Percentiles rank a stretch among this genome's conserved stretches.
These are phyloP conservation scores for Amphicarpaea edgeworthii DNA, from an alignment of 306 rosid genomes.

Conservation along the genomic window DNA sequence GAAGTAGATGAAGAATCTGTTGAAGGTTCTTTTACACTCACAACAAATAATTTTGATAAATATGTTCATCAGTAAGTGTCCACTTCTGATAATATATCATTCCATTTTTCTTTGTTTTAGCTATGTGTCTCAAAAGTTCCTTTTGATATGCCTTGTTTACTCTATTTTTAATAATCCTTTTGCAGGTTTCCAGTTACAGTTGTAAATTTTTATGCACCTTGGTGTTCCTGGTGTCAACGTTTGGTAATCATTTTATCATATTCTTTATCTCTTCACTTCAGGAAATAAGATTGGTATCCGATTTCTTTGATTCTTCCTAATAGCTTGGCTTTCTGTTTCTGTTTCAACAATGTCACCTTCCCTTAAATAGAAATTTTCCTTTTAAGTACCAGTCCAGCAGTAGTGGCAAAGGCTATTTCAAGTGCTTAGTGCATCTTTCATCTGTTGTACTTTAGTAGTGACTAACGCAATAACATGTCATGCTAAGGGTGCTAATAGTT, in stretches of 20 bases:
- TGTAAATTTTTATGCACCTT: constrained; percentile 93
- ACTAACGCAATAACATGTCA: constrained; percentile 26
- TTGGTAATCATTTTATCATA: constrained; percentile 66
- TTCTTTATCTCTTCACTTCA: constrained; percentile 24
- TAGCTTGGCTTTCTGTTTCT: constrained; percentile 19
- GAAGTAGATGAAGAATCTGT: constrained; percentile 71
- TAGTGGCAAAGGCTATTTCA: constrained; percentile 39
- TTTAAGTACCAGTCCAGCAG: constrained; percentile 3
- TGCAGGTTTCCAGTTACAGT: constrained; percentile 82
- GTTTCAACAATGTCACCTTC: constrained; percentile 13
- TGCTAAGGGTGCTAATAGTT: constrained; percentile 30
- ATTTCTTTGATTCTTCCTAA: constrained; percentile 32
- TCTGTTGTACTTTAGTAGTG: constrained; percentile 23
- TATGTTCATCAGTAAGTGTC: constrained; percentile 78
- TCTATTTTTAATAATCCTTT: constrained; percentile 36
- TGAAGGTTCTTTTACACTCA: constrained; percentile 71
- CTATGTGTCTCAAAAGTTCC: neutral
- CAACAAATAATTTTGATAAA: constrained; percentile 65
- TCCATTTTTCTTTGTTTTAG: constrained; percentile 33
- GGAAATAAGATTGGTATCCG: constrained; percentile 29
- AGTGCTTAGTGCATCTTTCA: constrained; percentile 35
- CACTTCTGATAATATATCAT: constrained; percentile 43
- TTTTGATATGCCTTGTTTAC: constrained; percentile 19
- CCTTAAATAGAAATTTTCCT: constrained; percentile 18
- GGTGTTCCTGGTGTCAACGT: constrained; percentile 98